Conservation (phyloP, 257 asterid species). For the Ehretia macrophylla region DNA sequence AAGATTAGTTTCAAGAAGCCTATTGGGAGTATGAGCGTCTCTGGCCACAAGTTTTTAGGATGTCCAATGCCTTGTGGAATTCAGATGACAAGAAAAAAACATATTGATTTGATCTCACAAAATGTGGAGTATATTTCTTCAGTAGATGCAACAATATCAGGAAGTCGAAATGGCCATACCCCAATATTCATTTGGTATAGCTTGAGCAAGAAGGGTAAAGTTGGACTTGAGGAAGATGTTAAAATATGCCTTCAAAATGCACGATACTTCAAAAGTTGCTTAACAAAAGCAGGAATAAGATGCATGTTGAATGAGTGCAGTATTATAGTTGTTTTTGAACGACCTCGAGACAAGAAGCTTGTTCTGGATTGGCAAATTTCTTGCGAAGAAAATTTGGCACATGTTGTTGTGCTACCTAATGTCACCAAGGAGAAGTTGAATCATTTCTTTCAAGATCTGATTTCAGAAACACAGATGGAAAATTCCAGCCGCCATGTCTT, state of each 20-base stretch:
- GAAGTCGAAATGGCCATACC: slow-evolving; percentile 26
- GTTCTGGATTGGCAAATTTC: slow-evolving; percentile 26
- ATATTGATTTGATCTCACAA: slow-evolving; percentile 13
- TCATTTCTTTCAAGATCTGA: slow-evolving; percentile 7
- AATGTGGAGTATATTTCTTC: slow-evolving; percentile 21
- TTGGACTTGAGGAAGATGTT: slow-evolving; percentile 11
- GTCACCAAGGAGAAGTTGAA: slow-evolving; percentile 16
- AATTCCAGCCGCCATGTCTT: neutral
- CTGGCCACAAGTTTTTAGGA: slow-evolving; percentile 32
- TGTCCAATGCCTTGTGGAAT: slow-evolving; percentile 37
- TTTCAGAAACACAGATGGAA: neutral
- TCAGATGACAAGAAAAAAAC: slow-evolving; percentile 23
- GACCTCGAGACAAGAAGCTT: slow-evolving; percentile 17
- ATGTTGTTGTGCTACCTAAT: slow-evolving; percentile 22
- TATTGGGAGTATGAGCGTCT: slow-evolving; percentile 27
- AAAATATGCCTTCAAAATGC: slow-evolving; percentile 18
- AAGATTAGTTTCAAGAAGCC: slow-evolving; percentile 25
- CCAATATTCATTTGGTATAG: slow-evolving; percentile 25
- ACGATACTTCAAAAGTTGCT: slow-evolving; percentile 14
- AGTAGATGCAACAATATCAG: slow-evolving; percentile 26
- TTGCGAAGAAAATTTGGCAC: slow-evolving; percentile 26
- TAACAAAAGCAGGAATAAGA: slow-evolving; percentile 18
- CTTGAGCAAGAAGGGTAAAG: slow-evolving; percentile 16
- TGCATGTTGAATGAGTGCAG: slow-evolving; percentile 21
- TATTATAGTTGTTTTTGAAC: slow-evolving; percentile 24